Evolutionary conservation across 2,329 filamentous ascomycete genomes (phyloP).

Genomic region (Decorospora gaudefroyi): DNA sequence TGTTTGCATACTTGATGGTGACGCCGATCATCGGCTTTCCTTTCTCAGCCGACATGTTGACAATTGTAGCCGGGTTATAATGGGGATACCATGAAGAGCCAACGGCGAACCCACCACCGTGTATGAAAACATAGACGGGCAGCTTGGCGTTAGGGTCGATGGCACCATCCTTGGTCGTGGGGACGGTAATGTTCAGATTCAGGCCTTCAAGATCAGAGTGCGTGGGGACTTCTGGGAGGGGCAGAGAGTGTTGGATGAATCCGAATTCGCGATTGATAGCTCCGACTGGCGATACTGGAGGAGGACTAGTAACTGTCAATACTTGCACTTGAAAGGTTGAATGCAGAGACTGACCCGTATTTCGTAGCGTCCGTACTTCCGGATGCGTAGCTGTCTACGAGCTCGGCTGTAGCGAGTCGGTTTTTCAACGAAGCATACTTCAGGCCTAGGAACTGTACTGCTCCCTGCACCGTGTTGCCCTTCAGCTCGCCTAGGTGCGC

Average conservation of each 20-base stretch:
- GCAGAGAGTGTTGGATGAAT: slow-evolving; percentile 56
- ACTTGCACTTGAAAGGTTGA: too few relatives aligned
- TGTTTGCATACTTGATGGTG: slow-evolving; percentile 52
- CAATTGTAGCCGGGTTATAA: slow-evolving; percentile 54
- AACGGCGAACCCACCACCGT: slow-evolving; percentile 57
- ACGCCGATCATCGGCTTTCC: slow-evolving; percentile 54
- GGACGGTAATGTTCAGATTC: slow-evolving; percentile 58
- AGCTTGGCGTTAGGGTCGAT: slow-evolving; percentile 43
- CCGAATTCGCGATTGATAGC: slow-evolving; percentile 54
- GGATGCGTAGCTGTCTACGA: slow-evolving; percentile 33
- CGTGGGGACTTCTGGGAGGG: slow-evolving; percentile 41
- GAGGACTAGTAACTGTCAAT: slow-evolving; percentile 19
- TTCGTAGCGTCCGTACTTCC: slow-evolving; percentile 40
- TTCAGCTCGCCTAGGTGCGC: slow-evolving; percentile 29
- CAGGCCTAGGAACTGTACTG: slow-evolving; percentile 46
- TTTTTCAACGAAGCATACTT: slow-evolving; percentile 48
- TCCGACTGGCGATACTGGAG: slow-evolving; percentile 48
- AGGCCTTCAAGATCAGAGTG: slow-evolving; percentile 57
- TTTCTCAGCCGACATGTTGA: slow-evolving; percentile 51
- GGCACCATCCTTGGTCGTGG: slow-evolving; percentile 31
- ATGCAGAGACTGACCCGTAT: slow-evolving; percentile 40
- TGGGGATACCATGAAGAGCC: slow-evolving; percentile 60
- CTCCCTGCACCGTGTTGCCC: slow-evolving; percentile 31
- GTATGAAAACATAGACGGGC: slow-evolving; percentile 59
- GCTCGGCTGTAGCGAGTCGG: slow-evolving; percentile 43